These are phyloP conservation scores for Mesembryanthemum crystallinum DNA, from an alignment of 148 eudicot genomes.

Conservation along the genomic window DNA sequence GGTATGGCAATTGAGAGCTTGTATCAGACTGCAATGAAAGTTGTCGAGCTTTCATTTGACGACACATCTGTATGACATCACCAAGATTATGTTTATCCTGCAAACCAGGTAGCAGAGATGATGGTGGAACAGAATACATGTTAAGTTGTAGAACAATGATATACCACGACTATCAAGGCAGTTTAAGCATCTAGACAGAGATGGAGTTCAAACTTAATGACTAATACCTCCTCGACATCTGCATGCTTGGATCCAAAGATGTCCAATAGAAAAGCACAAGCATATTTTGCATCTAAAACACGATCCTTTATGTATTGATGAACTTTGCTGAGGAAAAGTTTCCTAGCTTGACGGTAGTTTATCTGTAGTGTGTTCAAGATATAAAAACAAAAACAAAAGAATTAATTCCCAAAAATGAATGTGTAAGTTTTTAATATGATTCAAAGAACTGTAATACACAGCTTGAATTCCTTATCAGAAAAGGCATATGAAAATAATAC, in stretches of 20 bases:
- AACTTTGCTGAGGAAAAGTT: constrained; percentile 67
- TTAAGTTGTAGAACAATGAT: background rate
- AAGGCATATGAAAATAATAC: background rate
- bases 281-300: constrained; percentile 85
- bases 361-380: constrained; percentile 42
- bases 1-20: constrained; percentile 54
- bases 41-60: constrained; percentile 67
- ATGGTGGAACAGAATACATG: constrained; percentile 1
- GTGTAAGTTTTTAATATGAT: background rate
- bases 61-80: constrained; percentile 82
- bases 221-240: constrained; percentile 69
- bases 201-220: constrained; percentile 7
- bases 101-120: constrained; percentile 23
- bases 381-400: constrained; percentile 1
- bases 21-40: constrained; percentile 62
- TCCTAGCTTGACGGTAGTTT: constrained; percentile 73
- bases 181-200: background rate
- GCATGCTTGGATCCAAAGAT: constrained; percentile 46
- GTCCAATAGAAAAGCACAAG: constrained; percentile 81
- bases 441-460: background rate
- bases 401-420: background rate
- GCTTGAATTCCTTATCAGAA: background rate
- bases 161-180: background rate
- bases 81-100: constrained; percentile 69
- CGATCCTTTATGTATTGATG: constrained; percentile 93